Conservation (phyloP, 345 rosid genomes). For the Mangifera indica region DNA sequence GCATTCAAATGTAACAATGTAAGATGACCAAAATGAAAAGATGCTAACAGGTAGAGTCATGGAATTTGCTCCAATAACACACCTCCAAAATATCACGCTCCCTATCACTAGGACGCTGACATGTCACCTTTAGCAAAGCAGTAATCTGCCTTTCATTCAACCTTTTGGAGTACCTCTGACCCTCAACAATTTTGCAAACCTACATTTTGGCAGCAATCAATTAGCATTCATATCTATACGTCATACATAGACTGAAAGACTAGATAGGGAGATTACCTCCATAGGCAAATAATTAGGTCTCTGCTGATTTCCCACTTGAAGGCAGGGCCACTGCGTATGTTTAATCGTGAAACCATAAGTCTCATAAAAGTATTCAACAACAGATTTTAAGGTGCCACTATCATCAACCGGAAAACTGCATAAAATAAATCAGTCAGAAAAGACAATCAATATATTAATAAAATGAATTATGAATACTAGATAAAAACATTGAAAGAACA, state of each 20-base stretch:
- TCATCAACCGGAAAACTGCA: conserved; percentile 85
- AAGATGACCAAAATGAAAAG: not conserved
- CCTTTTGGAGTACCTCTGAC: conserved; percentile 92
- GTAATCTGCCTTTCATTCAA: conserved; percentile 94
- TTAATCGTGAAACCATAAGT: conserved; percentile 75
- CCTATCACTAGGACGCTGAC: conserved; percentile 85
- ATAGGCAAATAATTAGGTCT: conserved; percentile 91
- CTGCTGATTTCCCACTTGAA: conserved; percentile 91
- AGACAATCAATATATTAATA: not conserved
- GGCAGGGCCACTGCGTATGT: conserved; percentile 81
- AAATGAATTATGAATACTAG: not conserved
- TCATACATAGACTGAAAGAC: not conserved
- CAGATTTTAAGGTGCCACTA: conserved; percentile 82
- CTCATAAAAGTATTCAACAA: conserved; percentile 77
- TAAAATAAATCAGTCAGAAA: conserved; percentile 19
- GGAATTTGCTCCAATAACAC: not conserved
- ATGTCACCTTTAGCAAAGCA: conserved; percentile 83
- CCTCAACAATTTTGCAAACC: conserved; percentile 98
- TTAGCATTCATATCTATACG: not conserved
- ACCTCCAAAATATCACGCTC: conserved; percentile 84
- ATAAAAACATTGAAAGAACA: not conserved
- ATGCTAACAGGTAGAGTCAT: not conserved
- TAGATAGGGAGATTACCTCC: conserved; percentile 54
- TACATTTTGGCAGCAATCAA: conserved; percentile 22
- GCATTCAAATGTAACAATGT: not conserved